Conservation (phyloP, 2,329 filamentous ascomycete genomes). For the Monosporascus ibericus region DNA sequence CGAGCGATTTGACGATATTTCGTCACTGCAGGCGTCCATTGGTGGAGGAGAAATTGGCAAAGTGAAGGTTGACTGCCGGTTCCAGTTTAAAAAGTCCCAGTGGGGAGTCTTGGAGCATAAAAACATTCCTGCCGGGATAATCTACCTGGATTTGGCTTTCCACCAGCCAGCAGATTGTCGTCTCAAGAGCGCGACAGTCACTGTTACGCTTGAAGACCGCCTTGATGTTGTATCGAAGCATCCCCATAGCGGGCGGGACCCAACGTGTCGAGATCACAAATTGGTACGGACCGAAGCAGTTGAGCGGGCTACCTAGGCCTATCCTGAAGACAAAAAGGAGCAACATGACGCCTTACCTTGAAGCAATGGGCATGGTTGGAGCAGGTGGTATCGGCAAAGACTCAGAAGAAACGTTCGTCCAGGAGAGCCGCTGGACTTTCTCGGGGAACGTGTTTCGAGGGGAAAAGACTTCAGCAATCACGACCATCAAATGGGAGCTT, state of each 20-base stretch:
- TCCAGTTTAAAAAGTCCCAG: constrained; percentile 21
- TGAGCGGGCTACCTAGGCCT: constrained; percentile 13
- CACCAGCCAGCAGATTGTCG: constrained; percentile 17
- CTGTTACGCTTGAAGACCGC: constrained; percentile 20
- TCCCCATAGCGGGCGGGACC: constrained; percentile 1
- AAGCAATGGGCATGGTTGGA: constrained; percentile 13
- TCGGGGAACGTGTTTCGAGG: constrained; percentile 12
- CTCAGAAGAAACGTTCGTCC: constrained; percentile 8
- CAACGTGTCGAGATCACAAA: constrained; percentile 9
- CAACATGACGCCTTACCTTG: constrained; percentile 11
- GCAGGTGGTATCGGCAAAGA: constrained; percentile 16
- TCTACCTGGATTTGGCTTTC: constrained; percentile 23
- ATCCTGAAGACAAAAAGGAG: constrained; percentile 6
- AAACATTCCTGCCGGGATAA: constrained; percentile 17
- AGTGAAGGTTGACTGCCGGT: constrained; percentile 20
- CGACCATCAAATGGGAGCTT: constrained; percentile 23
- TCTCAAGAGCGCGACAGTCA: constrained; percentile 16
- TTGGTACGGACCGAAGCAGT: constrained; percentile 15
- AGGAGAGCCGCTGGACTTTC: constrained; percentile 19
- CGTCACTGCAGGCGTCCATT: constrained; percentile 11
- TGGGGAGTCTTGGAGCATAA: constrained; percentile 18
- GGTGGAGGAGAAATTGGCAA: constrained; percentile 14
- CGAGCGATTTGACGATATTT: constrained; percentile 16
- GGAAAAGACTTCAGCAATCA: constrained; percentile 13
- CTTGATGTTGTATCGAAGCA: constrained; percentile 12